These are phyloP conservation scores for Nigrograna mackinnonii DNA, from an alignment of 2,329 filamentous ascomycete genomes.

Conservation along the genomic window DNA sequence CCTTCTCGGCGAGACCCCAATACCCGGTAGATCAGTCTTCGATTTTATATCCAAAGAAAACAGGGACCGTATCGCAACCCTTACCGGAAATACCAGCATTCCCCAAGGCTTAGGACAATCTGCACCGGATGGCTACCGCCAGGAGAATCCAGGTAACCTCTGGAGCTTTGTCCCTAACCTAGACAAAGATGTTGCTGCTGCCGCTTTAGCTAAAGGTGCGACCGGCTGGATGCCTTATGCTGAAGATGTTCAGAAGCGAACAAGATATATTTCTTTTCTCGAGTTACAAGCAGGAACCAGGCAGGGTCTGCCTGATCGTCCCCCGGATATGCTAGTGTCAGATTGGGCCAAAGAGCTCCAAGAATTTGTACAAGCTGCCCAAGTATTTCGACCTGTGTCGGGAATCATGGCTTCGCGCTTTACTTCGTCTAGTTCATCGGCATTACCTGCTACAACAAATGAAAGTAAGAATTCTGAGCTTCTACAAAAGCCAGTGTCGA, in stretches of 20 bases:
- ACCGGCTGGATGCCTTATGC: constrained; percentile 80
- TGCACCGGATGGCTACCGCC: constrained; percentile 65
- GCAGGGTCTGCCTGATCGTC: constrained; percentile 61
- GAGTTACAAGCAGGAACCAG: constrained; percentile 70
- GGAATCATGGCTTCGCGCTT: constrained; percentile 94
- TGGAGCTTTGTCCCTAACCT: constrained; percentile 51
- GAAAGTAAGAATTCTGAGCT: constrained; percentile 34
- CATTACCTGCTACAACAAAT: constrained; percentile 19
- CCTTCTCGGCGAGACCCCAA: constrained; percentile 75
- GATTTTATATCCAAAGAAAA: constrained; percentile 83
- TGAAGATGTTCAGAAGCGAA: constrained; percentile 77
- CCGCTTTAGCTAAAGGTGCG: constrained; percentile 51
- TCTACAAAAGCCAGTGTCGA: constrained; percentile 56
- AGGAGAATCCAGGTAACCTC: constrained; percentile 60
- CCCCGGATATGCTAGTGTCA: constrained; percentile 58
- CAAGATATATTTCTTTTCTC: constrained; percentile 81
- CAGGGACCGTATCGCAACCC: constrained; percentile 74
- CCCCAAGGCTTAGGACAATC: constrained; percentile 78
- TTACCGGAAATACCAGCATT: constrained; percentile 75
- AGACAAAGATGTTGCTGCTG: constrained; percentile 46
- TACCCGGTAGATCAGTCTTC: constrained; percentile 94
- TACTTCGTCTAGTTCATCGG: constrained; percentile 60
- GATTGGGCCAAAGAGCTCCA: constrained; percentile 80
- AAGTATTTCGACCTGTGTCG: constrained; percentile 89
- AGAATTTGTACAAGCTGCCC: constrained; percentile 74